These are phyloP conservation scores for Pseudogymnoascus destructans DNA, from an alignment of 2,329 filamentous ascomycete genomes.

Conservation along the genomic window DNA sequence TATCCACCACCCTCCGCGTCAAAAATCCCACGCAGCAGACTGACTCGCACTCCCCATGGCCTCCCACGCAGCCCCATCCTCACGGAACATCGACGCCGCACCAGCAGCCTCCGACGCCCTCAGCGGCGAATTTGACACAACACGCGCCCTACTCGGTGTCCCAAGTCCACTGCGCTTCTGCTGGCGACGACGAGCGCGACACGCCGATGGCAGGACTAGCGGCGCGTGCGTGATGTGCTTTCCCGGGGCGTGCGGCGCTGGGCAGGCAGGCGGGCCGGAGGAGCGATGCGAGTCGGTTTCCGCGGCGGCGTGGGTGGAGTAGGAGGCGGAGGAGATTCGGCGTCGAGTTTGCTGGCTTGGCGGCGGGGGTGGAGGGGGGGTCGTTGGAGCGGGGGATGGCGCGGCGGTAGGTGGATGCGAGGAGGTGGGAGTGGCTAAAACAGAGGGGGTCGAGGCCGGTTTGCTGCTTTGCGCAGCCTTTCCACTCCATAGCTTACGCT, in stretches of 20 bases:
- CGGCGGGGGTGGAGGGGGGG: constrained; percentile 51
- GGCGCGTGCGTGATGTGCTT: background rate
- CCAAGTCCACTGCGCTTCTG: background rate
- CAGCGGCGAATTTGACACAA: background rate
- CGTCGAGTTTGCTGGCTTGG: constrained; percentile 49
- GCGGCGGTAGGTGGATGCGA: too few species aligned
- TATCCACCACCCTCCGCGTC: constrained; percentile 29
- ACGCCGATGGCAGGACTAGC: constrained; percentile 33
- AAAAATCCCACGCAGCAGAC: constrained; percentile 46
- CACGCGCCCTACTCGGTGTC: background rate
- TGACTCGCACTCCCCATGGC: constrained; percentile 30
- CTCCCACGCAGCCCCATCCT: background rate
- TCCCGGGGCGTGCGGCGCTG: background rate
- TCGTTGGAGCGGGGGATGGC: too few species aligned
- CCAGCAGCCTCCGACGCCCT: background rate
- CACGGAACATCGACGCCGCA: background rate
- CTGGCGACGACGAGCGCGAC: constrained; percentile 23
- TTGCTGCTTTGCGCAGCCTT: background rate
- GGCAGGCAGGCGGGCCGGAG: background rate
- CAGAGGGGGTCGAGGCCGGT: too few species aligned
- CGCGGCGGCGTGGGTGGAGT: constrained; percentile 23
- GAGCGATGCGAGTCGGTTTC: constrained; percentile 29
- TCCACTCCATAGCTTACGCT: background rate
- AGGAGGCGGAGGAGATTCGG: constrained; percentile 30
- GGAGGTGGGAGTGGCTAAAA: too few species aligned